Evolutionary conservation across 1,139 yeast species (phyloP).

Genomic region (Protomyces gravidus): DNA sequence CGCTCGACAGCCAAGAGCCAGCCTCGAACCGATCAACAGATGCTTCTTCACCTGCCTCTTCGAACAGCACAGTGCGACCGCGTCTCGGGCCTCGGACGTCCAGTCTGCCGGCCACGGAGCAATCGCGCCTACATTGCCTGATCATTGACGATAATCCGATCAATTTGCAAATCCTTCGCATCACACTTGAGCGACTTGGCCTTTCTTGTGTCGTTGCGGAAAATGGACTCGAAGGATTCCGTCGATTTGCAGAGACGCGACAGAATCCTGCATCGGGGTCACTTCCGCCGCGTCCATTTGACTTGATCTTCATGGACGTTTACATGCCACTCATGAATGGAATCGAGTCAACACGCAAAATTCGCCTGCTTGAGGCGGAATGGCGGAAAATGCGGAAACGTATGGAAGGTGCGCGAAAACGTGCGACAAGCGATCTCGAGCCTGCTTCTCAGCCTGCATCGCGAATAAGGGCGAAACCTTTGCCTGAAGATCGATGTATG

Average conservation of each 20-base stretch:
- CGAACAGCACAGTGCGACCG: background rate
- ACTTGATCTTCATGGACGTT: constrained; percentile 15
- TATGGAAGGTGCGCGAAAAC: background rate
- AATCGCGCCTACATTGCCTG: background rate
- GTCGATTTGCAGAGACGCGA: background rate
- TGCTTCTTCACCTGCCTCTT: no score
- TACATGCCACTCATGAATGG: constrained; percentile 20
- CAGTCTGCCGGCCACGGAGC: background rate
- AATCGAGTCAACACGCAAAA: constrained; percentile 2
- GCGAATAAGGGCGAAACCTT: no score
- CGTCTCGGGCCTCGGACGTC: background rate
- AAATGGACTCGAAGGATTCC: constrained; percentile 8
- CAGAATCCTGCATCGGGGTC: background rate
- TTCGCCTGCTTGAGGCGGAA: constrained; percentile 5
- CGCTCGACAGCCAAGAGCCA: background rate
- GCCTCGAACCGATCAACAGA: background rate
- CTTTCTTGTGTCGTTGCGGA: constrained; percentile 10
- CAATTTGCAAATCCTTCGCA: constrained; percentile 18
- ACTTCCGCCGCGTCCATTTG: constrained; percentile 7
- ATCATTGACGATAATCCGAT: constrained; percentile 22
- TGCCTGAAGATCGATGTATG: background rate
- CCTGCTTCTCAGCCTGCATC: background rate
- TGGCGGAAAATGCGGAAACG: background rate
- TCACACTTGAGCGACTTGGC: constrained; percentile 11
- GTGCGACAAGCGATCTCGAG: background rate